These are phyloP conservation scores for Chalaropsis ovoidea DNA, from an alignment of 2,329 filamentous ascomycete species.

Conservation along the genomic window DNA sequence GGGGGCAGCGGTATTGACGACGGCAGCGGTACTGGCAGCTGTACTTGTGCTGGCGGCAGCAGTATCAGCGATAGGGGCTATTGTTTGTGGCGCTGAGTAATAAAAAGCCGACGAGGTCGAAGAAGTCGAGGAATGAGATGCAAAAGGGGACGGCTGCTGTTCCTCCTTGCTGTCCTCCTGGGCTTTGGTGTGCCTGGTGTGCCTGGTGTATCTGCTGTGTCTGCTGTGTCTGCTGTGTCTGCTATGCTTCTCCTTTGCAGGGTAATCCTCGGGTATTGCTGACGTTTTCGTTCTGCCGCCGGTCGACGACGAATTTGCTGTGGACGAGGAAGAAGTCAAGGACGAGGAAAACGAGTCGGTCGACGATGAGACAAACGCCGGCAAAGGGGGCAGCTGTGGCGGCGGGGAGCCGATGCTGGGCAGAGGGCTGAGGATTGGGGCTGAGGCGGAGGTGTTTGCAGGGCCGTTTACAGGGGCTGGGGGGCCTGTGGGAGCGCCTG, in stretches of 20 bases:
- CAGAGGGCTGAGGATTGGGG: constrained; percentile 5
- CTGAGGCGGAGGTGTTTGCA: background rate
- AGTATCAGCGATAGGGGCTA: background rate
- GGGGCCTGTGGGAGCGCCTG: background rate
- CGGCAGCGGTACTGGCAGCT: background rate
- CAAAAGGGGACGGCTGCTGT: constrained; percentile 4
- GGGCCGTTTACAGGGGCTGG: background rate
- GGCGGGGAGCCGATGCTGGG: constrained; percentile 16
- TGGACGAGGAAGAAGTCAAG: no score
- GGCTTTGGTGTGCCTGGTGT: no score
- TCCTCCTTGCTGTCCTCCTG: background rate
- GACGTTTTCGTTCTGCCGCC: background rate
- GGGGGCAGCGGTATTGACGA: background rate
- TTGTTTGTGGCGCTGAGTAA: constrained; percentile 2
- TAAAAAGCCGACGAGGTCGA: background rate
- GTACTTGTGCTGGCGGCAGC: background rate
- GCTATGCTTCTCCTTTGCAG: background rate
- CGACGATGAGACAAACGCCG: constrained; percentile 6
- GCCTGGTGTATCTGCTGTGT: no score
- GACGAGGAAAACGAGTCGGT: constrained; percentile 1
- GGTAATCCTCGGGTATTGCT: constrained; percentile 8
- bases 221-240: no score
- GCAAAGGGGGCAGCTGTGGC: constrained; percentile 17
- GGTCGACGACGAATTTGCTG: background rate
- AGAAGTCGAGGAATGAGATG: background rate